phyloP scores from a whole-genome alignment of 2,329 filamentous ascomycete species.

The Beauveria varroae region DNA sequence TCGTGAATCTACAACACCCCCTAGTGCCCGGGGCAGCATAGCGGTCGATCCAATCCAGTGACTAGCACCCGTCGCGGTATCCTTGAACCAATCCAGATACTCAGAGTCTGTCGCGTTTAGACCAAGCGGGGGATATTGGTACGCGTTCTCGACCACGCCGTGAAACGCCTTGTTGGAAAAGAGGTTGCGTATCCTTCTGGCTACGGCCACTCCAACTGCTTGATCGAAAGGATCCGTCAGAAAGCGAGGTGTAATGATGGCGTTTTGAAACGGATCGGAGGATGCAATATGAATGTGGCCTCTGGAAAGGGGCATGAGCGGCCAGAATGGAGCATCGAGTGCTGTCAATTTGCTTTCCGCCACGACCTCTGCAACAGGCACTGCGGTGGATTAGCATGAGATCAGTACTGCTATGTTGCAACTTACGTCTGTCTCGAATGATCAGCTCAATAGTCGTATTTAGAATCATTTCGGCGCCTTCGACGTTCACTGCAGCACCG shows the following conservation, averaged over 20 bases:
- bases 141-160: slow-evolving; percentile 15
- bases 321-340: slow-evolving; percentile 17
- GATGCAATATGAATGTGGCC: slow-evolving; percentile 19
- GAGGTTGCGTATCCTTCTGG: slow-evolving; percentile 12
- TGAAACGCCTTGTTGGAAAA: slow-evolving; percentile 15
- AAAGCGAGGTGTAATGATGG: slow-evolving; percentile 17
- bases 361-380: slow-evolving; percentile 17
- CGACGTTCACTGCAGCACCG: slow-evolving; percentile 15
- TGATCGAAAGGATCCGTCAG: slow-evolving; percentile 17
- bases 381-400: slow-evolving; percentile 9
- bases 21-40: slow-evolving; percentile 18
- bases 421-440: slow-evolving; percentile 10
- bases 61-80: slow-evolving; percentile 12
- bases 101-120: slow-evolving; percentile 16
- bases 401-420: not conserved
- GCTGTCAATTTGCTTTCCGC: slow-evolving; percentile 13
- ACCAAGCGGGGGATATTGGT: slow-evolving; percentile 15
- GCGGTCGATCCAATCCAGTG: slow-evolving; percentile 20
- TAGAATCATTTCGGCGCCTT: slow-evolving; percentile 16
- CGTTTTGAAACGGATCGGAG: slow-evolving; percentile 14
- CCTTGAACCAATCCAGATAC: slow-evolving; percentile 15
- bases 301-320: slow-evolving; percentile 18
- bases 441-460: slow-evolving; percentile 18
- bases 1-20: slow-evolving; percentile 17
- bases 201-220: slow-evolving; percentile 15